These are phyloP conservation scores for Chenopodium berlandieri DNA, from an alignment of 148 eudicot species.

Conservation along the genomic window DNA sequence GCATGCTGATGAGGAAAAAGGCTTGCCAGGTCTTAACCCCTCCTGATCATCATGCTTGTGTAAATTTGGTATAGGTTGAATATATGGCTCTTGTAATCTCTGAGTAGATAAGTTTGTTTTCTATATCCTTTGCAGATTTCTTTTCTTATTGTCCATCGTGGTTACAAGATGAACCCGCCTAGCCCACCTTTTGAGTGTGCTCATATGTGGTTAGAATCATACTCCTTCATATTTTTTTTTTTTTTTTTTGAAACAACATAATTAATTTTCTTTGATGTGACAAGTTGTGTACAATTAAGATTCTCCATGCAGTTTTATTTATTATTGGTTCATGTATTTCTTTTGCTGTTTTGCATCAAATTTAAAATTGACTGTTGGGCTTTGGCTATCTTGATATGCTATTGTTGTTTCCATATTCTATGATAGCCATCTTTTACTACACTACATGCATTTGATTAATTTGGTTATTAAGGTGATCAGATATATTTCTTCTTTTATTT, in stretches of 20 bases:
- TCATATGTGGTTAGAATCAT: slow-evolving; percentile 79
- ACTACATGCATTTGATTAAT: not conserved
- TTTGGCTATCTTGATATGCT: not conserved
- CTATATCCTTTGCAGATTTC: slow-evolving; percentile 66
- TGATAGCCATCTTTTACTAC: slow-evolving; percentile 6
- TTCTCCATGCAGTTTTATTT: slow-evolving; percentile 8
- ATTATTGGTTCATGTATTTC: not conserved
- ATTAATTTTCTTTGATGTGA: slow-evolving; percentile 4
- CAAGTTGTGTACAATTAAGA: not conserved
- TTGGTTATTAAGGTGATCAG: slow-evolving; percentile 2
- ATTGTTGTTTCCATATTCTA: not conserved
- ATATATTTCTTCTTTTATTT: not conserved
- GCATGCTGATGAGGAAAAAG: slow-evolving; percentile 83
- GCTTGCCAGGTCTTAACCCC: slow-evolving; percentile 76
- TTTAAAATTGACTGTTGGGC: too few relatives aligned
- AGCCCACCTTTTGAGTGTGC: slow-evolving; percentile 95
- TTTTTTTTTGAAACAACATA: not conserved
- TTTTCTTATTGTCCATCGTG: slow-evolving; percentile 78
- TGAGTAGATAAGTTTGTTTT: slow-evolving; percentile 22
- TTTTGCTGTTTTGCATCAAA: not conserved
- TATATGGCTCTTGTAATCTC: not conserved
- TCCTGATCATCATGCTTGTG: not conserved
- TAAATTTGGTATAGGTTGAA: not conserved
- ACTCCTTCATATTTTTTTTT: not conserved
- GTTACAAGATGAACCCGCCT: slow-evolving; percentile 93